Base-by-base conservation (phyloP, 2,329 filamentous ascomycete genomes). In the Pseudocercospora vitis region DNA sequence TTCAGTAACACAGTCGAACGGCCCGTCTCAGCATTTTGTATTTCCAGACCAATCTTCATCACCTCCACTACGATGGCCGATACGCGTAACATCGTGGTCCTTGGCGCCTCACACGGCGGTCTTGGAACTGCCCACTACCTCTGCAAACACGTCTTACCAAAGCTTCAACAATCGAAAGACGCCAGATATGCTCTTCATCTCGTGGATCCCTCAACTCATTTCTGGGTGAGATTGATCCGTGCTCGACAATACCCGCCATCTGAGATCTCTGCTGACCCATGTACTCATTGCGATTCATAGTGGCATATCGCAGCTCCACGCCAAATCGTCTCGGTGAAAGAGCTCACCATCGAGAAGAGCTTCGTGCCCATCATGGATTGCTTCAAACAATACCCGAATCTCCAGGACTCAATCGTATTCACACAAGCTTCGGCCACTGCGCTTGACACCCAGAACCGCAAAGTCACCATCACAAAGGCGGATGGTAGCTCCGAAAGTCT, bases 31-130 rank as follows among this genome's bases (percentile, higher is more conserved):
- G 11, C 26, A 29, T 11, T 29, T 11, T 7, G 11, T 11, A 11
- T 11, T 7, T 11, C 26, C 11, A 3, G 12, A 31, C 28, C 21
- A 9, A 12, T 33, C 19, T 2, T 12, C 2, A 33, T 31, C 28
- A 6, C 32, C 12, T 12, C 32, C 31, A 40, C 7, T 42, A 50
- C 16, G 12, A 70, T 70, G 68, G 58, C 69, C 2, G 66, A 70
- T 40, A 65, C 60, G 8, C 72, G 71, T 31, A 74, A 71, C 52
- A 78, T 82, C 52, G 66, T 82, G 56, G 71, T 83, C 18, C 66
- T 83, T 2, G 81, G 81, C 19, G 78, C 74, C 16, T 81, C 78
- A 7, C 82, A 78, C 56, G 78, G 67, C 8, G 80, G 80, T 19
- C 51, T 81, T 3, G 76, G 75, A 4, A 73, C 70, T 3, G 78